phyloP scores from a whole-genome alignment of 164 flowering plant genomes.

The Sextonia rubra region DNA sequence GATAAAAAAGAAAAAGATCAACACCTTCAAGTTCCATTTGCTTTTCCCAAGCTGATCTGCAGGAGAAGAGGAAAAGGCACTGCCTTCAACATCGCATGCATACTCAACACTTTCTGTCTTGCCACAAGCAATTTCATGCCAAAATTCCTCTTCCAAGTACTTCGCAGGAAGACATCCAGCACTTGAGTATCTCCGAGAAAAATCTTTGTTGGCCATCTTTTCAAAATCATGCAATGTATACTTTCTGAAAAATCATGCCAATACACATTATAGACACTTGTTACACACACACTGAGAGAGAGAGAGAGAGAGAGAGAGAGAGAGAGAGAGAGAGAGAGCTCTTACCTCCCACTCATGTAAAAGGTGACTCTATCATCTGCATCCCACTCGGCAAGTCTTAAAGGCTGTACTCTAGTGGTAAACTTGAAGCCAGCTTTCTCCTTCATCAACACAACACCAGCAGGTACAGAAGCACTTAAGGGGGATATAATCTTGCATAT shows the following conservation, averaged over 20 bases:
- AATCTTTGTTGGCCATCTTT: constrained; percentile 96
- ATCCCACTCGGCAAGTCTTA: constrained; percentile 95
- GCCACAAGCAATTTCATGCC: constrained; percentile 91
- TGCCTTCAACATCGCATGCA: constrained; percentile 99
- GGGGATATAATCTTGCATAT: constrained; percentile 96
- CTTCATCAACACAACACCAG: constrained; percentile 89
- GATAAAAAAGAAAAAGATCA: constrained; percentile 10
- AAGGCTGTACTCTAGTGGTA: constrained; percentile 92
- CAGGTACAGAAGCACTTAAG: constrained; percentile 85
- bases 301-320: background rate
- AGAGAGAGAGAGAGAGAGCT: background rate
- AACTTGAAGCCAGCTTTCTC: constrained; percentile 87
- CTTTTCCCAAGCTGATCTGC: constrained; percentile 82
- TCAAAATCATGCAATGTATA: constrained; percentile 90
- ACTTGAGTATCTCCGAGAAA: constrained; percentile 86
- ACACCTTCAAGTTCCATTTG: constrained; percentile 97
- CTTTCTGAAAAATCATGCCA: constrained; percentile 54
- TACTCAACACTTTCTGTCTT: constrained; percentile 90
- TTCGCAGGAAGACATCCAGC: constrained; percentile 81
- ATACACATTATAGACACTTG: constrained; percentile 20
- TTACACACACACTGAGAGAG: constrained; percentile 1
- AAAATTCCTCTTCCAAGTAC: constrained; percentile 91
- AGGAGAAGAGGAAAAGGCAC: constrained; percentile 94
- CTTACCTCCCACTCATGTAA: constrained; percentile 94
- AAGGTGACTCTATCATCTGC: constrained; percentile 75